phyloP scores from a whole-genome alignment of 139 green algal genomes.

The Chlorella sp. region DNA sequence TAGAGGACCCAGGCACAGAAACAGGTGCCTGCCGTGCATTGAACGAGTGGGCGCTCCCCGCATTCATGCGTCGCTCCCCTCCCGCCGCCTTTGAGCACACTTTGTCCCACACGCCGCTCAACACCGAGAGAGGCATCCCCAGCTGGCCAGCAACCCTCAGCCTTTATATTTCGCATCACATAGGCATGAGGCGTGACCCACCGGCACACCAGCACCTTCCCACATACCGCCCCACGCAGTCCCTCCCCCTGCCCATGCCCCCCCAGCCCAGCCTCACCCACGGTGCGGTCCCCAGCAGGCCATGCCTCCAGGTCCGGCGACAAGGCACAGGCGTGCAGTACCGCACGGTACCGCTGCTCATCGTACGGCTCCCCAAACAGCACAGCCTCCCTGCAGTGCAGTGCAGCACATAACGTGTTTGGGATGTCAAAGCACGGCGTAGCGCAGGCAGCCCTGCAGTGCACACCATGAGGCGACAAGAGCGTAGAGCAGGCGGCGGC shows the following conservation, averaged over 20 bases:
- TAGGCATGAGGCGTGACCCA: neutral
- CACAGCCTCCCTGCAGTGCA: conserved; percentile 52
- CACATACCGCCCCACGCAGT: conserved; percentile 45
- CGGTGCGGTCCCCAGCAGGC: conserved; percentile 62
- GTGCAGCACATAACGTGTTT: neutral
- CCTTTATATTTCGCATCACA: too few species aligned
- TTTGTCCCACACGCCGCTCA: too few species aligned
- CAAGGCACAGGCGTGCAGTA: conserved; percentile 70
- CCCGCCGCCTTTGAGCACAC: too few species aligned
- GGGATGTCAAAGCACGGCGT: neutral
- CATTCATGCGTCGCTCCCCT: too few species aligned
- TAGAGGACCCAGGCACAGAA: too few species aligned
- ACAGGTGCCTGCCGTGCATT: too few species aligned
- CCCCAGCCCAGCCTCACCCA: conserved; percentile 31
- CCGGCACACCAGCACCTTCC: neutral
- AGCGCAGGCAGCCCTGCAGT: neutral
- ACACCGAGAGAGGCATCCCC: too few species aligned
- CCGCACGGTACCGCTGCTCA: conserved; percentile 52
- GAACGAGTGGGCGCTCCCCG: too few species aligned
- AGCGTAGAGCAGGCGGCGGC: neutral
- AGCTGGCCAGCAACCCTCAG: too few species aligned
- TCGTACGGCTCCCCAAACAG: conserved; percentile 51
- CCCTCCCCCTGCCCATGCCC: conserved; percentile 33
- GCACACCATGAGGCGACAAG: neutral
- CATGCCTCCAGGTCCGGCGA: conserved; percentile 64